Evolutionary conservation across 768 basidiomycete species (phyloP).

Genomic region (Pleurotus platypus): DNA sequence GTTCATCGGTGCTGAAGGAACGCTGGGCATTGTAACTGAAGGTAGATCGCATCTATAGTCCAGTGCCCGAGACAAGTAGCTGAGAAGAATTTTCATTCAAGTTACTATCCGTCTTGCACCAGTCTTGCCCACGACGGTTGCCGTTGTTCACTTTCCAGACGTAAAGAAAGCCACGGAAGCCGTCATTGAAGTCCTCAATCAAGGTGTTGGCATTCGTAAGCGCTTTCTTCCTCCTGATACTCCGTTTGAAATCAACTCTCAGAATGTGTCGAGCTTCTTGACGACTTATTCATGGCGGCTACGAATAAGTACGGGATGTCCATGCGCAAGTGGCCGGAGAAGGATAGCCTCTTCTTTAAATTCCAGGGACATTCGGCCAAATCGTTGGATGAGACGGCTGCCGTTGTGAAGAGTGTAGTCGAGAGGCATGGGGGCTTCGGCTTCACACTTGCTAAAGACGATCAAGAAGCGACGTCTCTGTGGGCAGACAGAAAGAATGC

Average conservation of each 20-base stretch:
- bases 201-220: constrained; percentile 76
- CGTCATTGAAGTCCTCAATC: constrained; percentile 66
- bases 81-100: constrained; percentile 17
- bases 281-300: constrained; percentile 64
- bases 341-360: constrained; percentile 82
- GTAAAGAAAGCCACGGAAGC: constrained; percentile 74
- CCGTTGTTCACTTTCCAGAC: constrained; percentile 77
- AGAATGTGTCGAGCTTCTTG: constrained; percentile 87
- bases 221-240: constrained; percentile 9
- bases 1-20: constrained; percentile 90
- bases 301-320: constrained; percentile 55
- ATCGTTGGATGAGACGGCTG: constrained; percentile 57
- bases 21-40: constrained; percentile 87
- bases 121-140: constrained; percentile 77
- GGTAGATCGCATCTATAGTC: constrained; percentile 29
- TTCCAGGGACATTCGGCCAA: constrained; percentile 68
- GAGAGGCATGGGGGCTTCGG: constrained; percentile 64
- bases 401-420: constrained; percentile 53
- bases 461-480: constrained; percentile 63
- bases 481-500: constrained; percentile 77
- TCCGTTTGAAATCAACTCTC: neutral
- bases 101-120: constrained; percentile 83
- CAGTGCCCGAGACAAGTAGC: neutral
- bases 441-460: constrained; percentile 60
- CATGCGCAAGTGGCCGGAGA: constrained; percentile 51